Conservation (phyloP, 2,329 filamentous ascomycete genomes). For the Leptographium wingfieldii region DNA sequence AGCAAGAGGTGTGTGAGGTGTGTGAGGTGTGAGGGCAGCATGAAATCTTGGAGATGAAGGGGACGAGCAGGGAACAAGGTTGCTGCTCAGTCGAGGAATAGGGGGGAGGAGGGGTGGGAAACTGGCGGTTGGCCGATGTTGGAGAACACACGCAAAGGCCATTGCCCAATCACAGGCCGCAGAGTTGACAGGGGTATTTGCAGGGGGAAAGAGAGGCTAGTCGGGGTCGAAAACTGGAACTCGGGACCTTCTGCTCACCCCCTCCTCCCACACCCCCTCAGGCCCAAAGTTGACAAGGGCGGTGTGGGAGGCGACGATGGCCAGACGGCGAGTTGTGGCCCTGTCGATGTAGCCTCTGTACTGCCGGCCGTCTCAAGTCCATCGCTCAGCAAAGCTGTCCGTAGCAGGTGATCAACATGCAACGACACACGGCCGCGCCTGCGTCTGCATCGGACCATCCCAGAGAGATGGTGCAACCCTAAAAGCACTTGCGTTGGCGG, state of each 20-base stretch:
- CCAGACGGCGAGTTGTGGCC: neutral
- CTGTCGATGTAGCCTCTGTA: neutral
- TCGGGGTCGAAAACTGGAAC: slow-evolving; percentile 12
- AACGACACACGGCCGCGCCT: neutral
- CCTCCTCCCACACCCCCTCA: neutral
- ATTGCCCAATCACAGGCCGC: slow-evolving; percentile 38
- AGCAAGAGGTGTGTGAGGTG: neutral
- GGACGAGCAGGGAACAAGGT: slow-evolving; percentile 7
- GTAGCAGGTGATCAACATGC: neutral
- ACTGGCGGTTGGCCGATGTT: slow-evolving; percentile 28
- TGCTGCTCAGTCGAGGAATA: slow-evolving; percentile 1
- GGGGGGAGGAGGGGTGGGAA: slow-evolving; percentile 20
- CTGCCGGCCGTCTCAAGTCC: neutral
- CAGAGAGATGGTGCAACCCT: slow-evolving; percentile 7
- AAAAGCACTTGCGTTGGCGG: neutral
- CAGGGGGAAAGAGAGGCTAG: slow-evolving; percentile 1
- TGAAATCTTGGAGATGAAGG: slow-evolving; percentile 11
- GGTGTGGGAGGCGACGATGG: slow-evolving; percentile 5
- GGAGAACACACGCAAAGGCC: slow-evolving; percentile 22
- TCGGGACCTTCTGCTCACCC: slow-evolving; percentile 3
- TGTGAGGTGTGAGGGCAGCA: slow-evolving; percentile 1
- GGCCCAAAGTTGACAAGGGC: slow-evolving; percentile 11
- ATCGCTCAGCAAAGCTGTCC: neutral
- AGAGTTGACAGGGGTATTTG: slow-evolving; percentile 25
- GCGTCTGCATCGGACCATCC: slow-evolving; percentile 6